A percentile compares a stretch with the other conserved stretches of the same genome.
These are phyloP conservation scores for Obelidium mucronatum DNA, from an alignment of 192 early-diverging fungal species.

Conservation along the genomic window DNA sequence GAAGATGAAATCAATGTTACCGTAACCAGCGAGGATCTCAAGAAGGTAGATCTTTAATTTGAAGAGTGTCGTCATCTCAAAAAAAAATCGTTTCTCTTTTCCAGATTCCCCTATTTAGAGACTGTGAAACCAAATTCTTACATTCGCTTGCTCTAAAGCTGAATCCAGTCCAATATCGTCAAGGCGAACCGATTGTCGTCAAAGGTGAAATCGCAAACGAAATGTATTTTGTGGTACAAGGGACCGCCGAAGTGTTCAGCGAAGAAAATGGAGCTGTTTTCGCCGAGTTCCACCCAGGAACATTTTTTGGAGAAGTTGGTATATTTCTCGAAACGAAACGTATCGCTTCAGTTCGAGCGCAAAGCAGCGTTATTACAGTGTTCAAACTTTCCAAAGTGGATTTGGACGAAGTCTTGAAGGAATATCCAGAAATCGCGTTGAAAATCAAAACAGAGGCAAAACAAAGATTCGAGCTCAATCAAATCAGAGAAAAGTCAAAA, in stretches of 20 bases:
- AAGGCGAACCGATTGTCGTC: slow-evolving; percentile 47
- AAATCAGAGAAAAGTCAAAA: slow-evolving; percentile 55
- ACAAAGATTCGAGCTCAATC: slow-evolving; percentile 50
- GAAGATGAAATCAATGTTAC: slow-evolving; percentile 60
- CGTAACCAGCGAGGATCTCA: slow-evolving; percentile 58
- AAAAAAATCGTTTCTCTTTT: neutral
- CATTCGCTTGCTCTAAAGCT: slow-evolving; percentile 58
- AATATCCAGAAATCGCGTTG: slow-evolving; percentile 54
- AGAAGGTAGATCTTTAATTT: slow-evolving; percentile 45
- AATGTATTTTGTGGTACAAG: slow-evolving; percentile 62
- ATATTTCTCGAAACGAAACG: slow-evolving; percentile 55
- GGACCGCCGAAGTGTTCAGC: slow-evolving; percentile 56
- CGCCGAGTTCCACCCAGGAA: slow-evolving; percentile 58
- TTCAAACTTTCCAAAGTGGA: slow-evolving; percentile 57
- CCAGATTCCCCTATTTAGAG: slow-evolving; percentile 61
- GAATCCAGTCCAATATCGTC: slow-evolving; percentile 54
- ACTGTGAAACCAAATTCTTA: slow-evolving; percentile 58
- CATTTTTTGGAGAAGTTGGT: slow-evolving; percentile 64
- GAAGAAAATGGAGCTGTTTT: slow-evolving; percentile 52
- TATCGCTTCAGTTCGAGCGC: slow-evolving; percentile 59
- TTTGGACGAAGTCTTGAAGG: slow-evolving; percentile 50
- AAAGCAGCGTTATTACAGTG: slow-evolving; percentile 44
- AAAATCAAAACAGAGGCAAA: slow-evolving; percentile 59
- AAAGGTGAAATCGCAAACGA: slow-evolving; percentile 60
- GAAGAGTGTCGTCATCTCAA: neutral